These are phyloP conservation scores for Cubamyces lactineus DNA, from an alignment of 768 basidiomycete species.

Conservation along the genomic window DNA sequence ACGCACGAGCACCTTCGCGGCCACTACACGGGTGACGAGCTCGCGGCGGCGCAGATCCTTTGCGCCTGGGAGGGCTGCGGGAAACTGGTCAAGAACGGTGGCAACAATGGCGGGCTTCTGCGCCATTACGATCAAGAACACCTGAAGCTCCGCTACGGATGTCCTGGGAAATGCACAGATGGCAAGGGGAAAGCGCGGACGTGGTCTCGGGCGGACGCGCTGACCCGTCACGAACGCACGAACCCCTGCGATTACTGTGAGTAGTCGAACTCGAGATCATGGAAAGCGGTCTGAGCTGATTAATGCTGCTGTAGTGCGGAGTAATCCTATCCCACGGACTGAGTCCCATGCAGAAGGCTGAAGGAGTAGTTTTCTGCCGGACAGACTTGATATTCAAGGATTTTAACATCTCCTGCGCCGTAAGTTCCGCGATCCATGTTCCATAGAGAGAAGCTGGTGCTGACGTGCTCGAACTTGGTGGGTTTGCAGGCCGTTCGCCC, in stretches of 20 bases:
- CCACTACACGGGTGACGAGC: background rate
- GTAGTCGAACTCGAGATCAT: background rate
- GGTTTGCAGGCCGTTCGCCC: too few species aligned
- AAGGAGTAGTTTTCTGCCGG: too few species aligned
- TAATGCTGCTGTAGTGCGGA: background rate
- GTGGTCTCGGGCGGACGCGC: background rate
- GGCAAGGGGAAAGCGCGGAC: background rate
- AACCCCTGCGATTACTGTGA: background rate
- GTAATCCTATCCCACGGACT: background rate
- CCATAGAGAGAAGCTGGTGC: too few species aligned
- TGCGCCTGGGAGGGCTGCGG: background rate
- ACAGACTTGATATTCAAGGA: too few species aligned
- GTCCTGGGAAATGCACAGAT: background rate
- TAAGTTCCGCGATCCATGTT: too few species aligned
- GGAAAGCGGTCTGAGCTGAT: background rate
- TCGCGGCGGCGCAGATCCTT: background rate
- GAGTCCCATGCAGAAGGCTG: too few species aligned
- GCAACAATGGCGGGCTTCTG: background rate
- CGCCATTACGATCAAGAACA: background rate
- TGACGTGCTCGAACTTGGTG: too few species aligned
- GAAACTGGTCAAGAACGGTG: background rate
- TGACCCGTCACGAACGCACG: background rate
- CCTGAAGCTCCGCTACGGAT: background rate
- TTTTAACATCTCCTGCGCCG: too few species aligned
- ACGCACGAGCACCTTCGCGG: background rate